Conservation (phyloP, 75 land plant genomes). For the Pinus taeda region DNA sequence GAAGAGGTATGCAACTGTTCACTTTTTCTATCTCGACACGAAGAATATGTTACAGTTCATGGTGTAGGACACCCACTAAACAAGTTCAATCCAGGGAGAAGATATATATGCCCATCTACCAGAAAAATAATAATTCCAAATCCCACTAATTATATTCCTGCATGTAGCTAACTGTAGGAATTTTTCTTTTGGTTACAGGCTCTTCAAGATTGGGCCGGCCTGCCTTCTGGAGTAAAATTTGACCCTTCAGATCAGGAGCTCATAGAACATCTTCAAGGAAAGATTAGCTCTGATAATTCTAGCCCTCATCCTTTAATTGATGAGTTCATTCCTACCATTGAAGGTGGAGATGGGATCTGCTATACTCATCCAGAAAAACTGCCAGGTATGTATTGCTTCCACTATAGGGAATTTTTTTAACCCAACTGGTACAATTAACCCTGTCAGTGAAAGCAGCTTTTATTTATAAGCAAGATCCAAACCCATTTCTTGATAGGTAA, state of each 20-base stretch:
- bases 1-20: neutral
- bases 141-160: too few relatives aligned
- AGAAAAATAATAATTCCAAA: too few relatives aligned
- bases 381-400: conserved; percentile 50
- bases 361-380: conserved; percentile 96
- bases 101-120: too few relatives aligned
- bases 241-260: conserved; percentile 95
- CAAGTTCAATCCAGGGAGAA: too few relatives aligned
- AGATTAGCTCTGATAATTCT: conserved; percentile 42
- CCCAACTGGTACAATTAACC: too few relatives aligned
- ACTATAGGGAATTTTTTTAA: neutral
- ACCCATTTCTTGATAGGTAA: too few relatives aligned
- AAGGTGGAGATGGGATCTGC: conserved; percentile 95
- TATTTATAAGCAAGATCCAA: too few relatives aligned
- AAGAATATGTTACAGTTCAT: too few relatives aligned
- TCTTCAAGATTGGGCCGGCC: conserved; percentile 68
- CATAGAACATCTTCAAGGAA: conserved; percentile 87
- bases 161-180: too few relatives aligned
- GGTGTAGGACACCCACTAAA: too few relatives aligned
- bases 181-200: neutral
- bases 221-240: conserved; percentile 98
- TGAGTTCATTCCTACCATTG: conserved; percentile 87
- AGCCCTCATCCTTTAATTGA: conserved; percentile 81
- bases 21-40: too few relatives aligned
- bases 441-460: too few relatives aligned